Evolutionary conservation across 2,329 filamentous ascomycete species (phyloP).

Genomic region (Ceratocystis lukuohia): DNA sequence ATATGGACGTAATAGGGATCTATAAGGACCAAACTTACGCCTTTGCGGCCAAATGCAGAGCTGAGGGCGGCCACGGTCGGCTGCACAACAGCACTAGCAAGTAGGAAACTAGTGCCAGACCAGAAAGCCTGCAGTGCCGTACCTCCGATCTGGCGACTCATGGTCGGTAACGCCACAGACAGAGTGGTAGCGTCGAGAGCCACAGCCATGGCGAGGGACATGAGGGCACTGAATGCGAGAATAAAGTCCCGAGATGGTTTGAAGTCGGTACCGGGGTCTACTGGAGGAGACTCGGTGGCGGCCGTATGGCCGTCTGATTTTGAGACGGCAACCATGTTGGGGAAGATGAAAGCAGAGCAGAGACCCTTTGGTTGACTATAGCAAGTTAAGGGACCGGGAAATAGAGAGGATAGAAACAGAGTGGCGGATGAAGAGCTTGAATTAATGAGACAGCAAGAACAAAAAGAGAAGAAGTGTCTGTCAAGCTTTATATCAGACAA

Average conservation of each 20-base stretch:
- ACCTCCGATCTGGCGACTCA: constrained; percentile 38
- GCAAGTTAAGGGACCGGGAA: not conserved
- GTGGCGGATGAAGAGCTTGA: too few relatives aligned
- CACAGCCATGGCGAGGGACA: constrained; percentile 44
- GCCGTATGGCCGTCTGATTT: constrained; percentile 5
- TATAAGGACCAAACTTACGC: constrained; percentile 6
- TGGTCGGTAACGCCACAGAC: constrained; percentile 27
- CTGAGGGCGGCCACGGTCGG: constrained; percentile 33
- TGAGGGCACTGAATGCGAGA: constrained; percentile 38
- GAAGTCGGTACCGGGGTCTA: constrained; percentile 22
- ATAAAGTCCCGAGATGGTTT: constrained; percentile 29
- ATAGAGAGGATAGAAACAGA: too few relatives aligned
- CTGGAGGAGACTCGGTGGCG: not conserved
- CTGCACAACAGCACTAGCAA: constrained; percentile 50
- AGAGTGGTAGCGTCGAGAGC: constrained; percentile 23
- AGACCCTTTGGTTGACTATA: not conserved
- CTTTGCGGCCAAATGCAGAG: constrained; percentile 28
- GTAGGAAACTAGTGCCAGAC: constrained; percentile 56
- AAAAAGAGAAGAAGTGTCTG: too few relatives aligned
- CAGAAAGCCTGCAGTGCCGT: constrained; percentile 53
- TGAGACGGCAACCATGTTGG: constrained; percentile 4
- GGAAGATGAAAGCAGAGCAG: not conserved
- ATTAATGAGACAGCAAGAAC: too few relatives aligned
- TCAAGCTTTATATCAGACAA: too few relatives aligned
- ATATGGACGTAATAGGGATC: not conserved